Evolutionary conservation across 108 stramenopile species (phyloP), one percentile per base, ranked within the genome.

Genomic region (Aurantiochytrium sp.): DNA sequence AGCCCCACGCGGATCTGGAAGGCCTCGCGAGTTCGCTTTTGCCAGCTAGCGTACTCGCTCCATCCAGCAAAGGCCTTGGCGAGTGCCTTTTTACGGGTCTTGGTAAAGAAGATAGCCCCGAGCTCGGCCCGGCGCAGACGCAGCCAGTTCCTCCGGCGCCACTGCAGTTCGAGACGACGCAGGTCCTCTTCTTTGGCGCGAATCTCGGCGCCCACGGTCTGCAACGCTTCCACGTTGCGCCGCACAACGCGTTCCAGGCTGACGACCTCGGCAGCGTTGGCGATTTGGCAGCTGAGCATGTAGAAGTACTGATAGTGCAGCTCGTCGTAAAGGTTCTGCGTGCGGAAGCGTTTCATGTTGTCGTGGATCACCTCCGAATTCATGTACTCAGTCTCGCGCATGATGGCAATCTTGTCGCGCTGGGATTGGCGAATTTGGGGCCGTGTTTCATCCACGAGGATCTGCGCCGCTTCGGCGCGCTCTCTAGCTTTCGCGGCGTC

Each of bases 361-460:
- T 81, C 45, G 73, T 81, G 73, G 19, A 81, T 42, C 73, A 81
- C 73, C 50, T 81, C 45, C 27, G 73, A 81, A 42, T 81, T 81
- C 36, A 81, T 48, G 30, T 22, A 81, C 30, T 81, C 42, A 22
- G 73, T 81, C 2, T 81, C 73, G 45, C 45, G 73, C 32, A 48
- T 6, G 32, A 48, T 24, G 12, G 45, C 45, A 42, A 48, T 30
- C 32, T 30, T 22, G 73, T 81, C 45, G 6, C 73, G 39, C 73
- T 81, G 42, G 30, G 73, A 22, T 21, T 48, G 73, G 6, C 45
- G 73, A n/a, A 81, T 48, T 12, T 41, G 21, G 8, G 73, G 73
- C 15, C 73, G 73, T 17, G 45, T 41, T 24, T 48, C 39, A 24
- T 81, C 73, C 6, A 81, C 73, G 12, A 27, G 45, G 8, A 6